These are phyloP conservation scores for Trichosporon inkin DNA, from an alignment of 1,284 basidiomycete species.

Conservation along the genomic window DNA sequence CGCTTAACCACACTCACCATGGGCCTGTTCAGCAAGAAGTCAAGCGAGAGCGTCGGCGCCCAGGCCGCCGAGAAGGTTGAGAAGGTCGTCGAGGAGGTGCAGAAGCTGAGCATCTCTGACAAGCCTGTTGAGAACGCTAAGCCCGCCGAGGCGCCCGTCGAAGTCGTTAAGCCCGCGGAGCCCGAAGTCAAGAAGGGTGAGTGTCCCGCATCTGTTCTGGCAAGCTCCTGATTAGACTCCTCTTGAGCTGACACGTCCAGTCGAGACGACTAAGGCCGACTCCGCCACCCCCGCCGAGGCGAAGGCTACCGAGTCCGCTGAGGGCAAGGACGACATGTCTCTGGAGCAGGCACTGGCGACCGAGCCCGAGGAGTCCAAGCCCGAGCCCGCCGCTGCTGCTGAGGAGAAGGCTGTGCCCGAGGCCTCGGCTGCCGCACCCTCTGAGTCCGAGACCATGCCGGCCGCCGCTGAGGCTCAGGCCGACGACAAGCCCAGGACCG, in stretches of 20 bases:
- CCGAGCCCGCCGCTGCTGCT: background rate
- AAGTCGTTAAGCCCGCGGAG: no score
- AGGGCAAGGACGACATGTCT: background rate
- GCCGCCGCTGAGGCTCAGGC: background rate
- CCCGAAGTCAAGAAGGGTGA: no score
- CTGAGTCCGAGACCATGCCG: no score
- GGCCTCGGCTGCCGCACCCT: no score
- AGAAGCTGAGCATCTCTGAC: no score
- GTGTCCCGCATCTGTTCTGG: no score
- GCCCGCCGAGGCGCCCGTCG: no score
- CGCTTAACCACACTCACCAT: background rate
- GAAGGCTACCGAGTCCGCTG: background rate
- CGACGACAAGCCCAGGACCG: background rate
- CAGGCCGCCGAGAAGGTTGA: background rate
- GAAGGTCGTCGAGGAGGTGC: background rate
- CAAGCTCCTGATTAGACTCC: no score
- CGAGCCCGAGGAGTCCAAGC: background rate
- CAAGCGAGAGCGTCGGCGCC: background rate
- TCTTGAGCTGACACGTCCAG: no score
- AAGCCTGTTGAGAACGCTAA: no score
- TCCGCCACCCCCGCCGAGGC: background rate
- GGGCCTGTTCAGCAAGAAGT: slow-evolving; percentile 7
- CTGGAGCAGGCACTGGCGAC: no score
- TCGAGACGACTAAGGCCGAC: background rate
- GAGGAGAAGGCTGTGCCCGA: no score